Percentiles rank a stretch among this genome's conserved stretches.
These are phyloP conservation scores for Scheffersomyces lignosus DNA, from an alignment of 805 yeast genomes.

Conservation along the genomic window DNA sequence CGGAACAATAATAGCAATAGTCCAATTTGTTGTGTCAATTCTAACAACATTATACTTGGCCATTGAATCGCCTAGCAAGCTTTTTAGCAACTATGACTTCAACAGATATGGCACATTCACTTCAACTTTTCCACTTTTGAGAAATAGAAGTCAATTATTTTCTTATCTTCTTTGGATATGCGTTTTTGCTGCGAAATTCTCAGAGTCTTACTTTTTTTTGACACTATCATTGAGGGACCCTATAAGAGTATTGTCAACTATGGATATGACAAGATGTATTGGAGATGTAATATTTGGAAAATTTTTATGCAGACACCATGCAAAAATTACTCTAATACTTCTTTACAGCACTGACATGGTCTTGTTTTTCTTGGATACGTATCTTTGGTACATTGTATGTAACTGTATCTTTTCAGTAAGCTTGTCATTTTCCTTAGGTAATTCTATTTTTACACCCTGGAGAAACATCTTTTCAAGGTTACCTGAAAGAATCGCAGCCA, in stretches of 20 bases:
- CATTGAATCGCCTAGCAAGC: conserved; percentile 22
- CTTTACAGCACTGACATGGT: conserved; percentile 28
- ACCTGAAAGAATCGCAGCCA: conserved; percentile 34
- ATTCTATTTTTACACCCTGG: conserved; percentile 41
- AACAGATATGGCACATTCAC: conserved; percentile 16
- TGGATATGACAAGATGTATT: conserved; percentile 26
- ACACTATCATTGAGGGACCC: conserved; percentile 38
- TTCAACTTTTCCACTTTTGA: conserved; percentile 24
- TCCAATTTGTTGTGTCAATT: conserved; percentile 29
- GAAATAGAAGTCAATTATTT: conserved; percentile 18
- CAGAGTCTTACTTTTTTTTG: conserved; percentile 37
- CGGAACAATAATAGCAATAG: conserved; percentile 22
- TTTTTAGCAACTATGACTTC: conserved; percentile 15
- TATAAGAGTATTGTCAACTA: conserved; percentile 24
- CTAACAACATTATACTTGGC: conserved; percentile 30
- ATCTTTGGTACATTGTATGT: conserved; percentile 40
- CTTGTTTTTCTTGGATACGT: conserved; percentile 39
- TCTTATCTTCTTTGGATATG: conserved; percentile 30
- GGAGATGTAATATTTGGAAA: conserved; percentile 27
- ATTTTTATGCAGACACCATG: conserved; percentile 27
- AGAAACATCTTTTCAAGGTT: conserved; percentile 32
- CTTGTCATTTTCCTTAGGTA: conserved; percentile 30
- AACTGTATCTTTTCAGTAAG: conserved; percentile 35
- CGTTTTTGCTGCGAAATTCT: conserved; percentile 33
- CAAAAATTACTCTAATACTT: conserved; percentile 23